These are phyloP conservation scores for Aspergillus ochraceus DNA, from an alignment of 2,329 filamentous ascomycete species.

Conservation along the genomic window DNA sequence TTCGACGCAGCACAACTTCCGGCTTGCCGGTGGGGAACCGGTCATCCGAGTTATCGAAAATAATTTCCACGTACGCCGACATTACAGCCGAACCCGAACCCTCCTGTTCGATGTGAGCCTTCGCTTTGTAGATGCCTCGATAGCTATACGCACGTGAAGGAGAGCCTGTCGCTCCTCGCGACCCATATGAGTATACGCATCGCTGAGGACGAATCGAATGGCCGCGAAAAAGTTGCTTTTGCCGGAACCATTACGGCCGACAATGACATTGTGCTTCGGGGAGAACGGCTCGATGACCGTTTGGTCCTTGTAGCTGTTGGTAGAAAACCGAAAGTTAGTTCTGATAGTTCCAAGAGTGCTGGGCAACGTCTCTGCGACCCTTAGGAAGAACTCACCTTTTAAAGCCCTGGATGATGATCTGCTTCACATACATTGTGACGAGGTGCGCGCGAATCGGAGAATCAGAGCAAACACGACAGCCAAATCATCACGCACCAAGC, in stretches of 20 bases:
- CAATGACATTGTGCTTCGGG: slow-evolving; percentile 95
- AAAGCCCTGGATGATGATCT: slow-evolving; percentile 99
- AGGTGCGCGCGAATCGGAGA: slow-evolving; percentile 29
- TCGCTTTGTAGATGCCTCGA: not conserved
- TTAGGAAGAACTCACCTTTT: slow-evolving; percentile 69
- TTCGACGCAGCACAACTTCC: slow-evolving; percentile 86
- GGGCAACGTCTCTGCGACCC: not conserved
- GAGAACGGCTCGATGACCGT: slow-evolving; percentile 98
- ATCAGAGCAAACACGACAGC: slow-evolving; percentile 23
- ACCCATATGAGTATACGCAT: slow-evolving; percentile 94
- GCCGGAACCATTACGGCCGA: slow-evolving; percentile 97
- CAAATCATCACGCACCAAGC: slow-evolving; percentile 31
- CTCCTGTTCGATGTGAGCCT: slow-evolving; percentile 56
- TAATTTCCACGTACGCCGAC: slow-evolving; percentile 99
- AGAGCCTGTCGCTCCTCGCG: slow-evolving; percentile 94
- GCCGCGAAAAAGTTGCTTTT: slow-evolving; percentile 99
- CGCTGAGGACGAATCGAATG: slow-evolving; percentile 95
- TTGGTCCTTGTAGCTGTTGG: slow-evolving; percentile 92
- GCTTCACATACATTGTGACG: slow-evolving; percentile 90
- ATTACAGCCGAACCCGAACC: slow-evolving; percentile 96
- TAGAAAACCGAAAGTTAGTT: not conserved
- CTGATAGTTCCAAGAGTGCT: not conserved
- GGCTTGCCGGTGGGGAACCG: slow-evolving; percentile 91
- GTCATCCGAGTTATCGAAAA: slow-evolving; percentile 96
- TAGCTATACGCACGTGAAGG: slow-evolving; percentile 63